phyloP scores from a whole-genome alignment of 2,329 filamentous ascomycete genomes.

The Colletotrichum lindemuthianum region DNA sequence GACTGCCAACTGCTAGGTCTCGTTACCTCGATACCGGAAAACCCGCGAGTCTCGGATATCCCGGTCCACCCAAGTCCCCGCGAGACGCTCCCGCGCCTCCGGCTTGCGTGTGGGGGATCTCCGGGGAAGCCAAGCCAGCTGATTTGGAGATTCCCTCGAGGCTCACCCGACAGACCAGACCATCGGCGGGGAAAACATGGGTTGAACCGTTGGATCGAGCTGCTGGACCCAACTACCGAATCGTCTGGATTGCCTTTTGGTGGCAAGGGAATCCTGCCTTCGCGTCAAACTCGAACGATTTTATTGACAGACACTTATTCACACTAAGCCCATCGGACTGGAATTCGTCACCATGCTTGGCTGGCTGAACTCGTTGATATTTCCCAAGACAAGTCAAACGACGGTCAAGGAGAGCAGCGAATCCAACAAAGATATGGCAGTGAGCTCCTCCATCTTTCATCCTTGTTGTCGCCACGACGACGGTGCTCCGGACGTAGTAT shows the following conservation, averaged over 20 bases:
- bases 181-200: no score
- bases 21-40: neutral
- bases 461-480: neutral
- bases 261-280: conserved; percentile 2
- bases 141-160: neutral
- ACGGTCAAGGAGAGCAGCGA: neutral
- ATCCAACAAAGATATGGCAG: conserved; percentile 3
- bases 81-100: conserved; percentile 18
- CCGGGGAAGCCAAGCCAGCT: conserved; percentile 18
- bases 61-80: conserved; percentile 7
- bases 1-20: neutral
- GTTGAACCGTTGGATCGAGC: conserved; percentile 28
- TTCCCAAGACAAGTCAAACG: neutral
- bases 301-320: neutral
- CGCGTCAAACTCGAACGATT: neutral
- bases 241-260: neutral
- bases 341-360: neutral
- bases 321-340: neutral
- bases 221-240: neutral
- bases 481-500: neutral
- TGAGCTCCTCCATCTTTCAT: neutral
- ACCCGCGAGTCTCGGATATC: conserved; percentile 10
- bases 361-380: conserved; percentile 19
- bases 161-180: no score
- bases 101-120: conserved; percentile 29